Base-by-base conservation (phyloP, 2,329 filamentous ascomycete genomes). In the Hypoxylon sp. region DNA sequence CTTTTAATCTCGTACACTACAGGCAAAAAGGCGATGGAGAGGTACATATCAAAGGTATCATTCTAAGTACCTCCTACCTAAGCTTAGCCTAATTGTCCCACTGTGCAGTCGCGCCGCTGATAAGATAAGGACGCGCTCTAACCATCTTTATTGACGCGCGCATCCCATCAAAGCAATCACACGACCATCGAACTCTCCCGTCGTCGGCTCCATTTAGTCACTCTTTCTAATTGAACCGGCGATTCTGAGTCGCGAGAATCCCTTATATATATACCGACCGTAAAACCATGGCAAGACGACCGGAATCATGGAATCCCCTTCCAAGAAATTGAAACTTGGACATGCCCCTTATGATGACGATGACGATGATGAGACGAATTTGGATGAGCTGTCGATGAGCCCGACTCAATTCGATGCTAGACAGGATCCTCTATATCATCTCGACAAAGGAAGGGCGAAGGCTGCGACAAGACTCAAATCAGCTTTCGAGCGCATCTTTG, bases 401-500 rank as follows among this genome's bases (percentile, higher is more conserved):
- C 82, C 85, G 6, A 82, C 83, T 19, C 83, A 86, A 65, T 80
- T 86, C 62, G 80, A 82, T 50, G 77, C 80, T 24, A 80, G 80
- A 47, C 83, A 85, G 32, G 84, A 89, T 65, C 83, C 87, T 15
- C 82, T 85, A 56, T 84, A 85, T 67, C 85, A 89, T 61, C 81
- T 93, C 15, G 84, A 89, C 50, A 82, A 87, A 67, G 89, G 87
- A 52, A 87, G 92, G 70, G 86, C 88, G 54, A 85, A 86, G 60
- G 92, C 93, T 63, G 90, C 93, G 68, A 82, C 85, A 69, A 89
- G 89, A 65, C 86, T 97, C 44, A 95, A 96, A 78, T 90, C 89
- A n/a, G 89, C 89, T 4, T 96, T 97, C 78, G 94, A 97, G 76
- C 84, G 88, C 62, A 97, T 98, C 61, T 97, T 97, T 77, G 88